Evolutionary conservation across 78 protist genomes (phyloP).

Genomic region (Cavenderia fasciculata): DNA sequence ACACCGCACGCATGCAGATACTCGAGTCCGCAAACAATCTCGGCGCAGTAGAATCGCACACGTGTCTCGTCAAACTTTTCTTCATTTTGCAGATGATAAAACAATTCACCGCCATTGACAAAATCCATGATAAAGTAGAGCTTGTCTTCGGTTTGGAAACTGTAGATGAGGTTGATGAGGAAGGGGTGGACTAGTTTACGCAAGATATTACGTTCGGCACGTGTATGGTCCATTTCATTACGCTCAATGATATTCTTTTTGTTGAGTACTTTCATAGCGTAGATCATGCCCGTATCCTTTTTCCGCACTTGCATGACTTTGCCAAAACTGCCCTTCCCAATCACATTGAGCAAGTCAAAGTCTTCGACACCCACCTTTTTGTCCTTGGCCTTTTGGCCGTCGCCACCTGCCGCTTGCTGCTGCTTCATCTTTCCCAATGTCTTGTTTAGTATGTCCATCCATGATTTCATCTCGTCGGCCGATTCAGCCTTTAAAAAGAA

Average conservation of each 20-base stretch:
- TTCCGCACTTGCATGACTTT: conserved; percentile 90
- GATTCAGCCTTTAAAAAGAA: conserved; percentile 69
- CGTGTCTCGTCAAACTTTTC: conserved; percentile 76
- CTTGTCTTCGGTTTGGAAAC: conserved; percentile 88
- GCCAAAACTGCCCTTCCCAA: conserved; percentile 90
- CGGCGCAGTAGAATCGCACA: conserved; percentile 90
- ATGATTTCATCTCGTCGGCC: conserved; percentile 44
- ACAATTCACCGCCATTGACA: conserved; percentile 93
- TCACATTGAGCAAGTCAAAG: conserved; percentile 83
- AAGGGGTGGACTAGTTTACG: conserved; percentile 84
- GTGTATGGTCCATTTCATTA: conserved; percentile 84
- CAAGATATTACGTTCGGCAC: conserved; percentile 80
- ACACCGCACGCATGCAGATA: conserved; percentile 88
- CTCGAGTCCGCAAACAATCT: conserved; percentile 90
- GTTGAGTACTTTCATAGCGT: conserved; percentile 75
- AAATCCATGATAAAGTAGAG: conserved; percentile 94
- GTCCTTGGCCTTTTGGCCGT: background rate
- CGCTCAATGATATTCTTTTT: conserved; percentile 73
- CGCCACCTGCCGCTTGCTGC: background rate
- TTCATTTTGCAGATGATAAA: conserved; percentile 90
- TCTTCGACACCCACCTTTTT: conserved; percentile 75
- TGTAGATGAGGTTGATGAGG: conserved; percentile 84
- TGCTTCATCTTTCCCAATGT: background rate
- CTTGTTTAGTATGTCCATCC: conserved; percentile 41
- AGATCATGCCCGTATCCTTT: conserved; percentile 78